phyloP scores from a whole-genome alignment of 495 filamentous ascomycete species.

The Platismatia glauca region DNA sequence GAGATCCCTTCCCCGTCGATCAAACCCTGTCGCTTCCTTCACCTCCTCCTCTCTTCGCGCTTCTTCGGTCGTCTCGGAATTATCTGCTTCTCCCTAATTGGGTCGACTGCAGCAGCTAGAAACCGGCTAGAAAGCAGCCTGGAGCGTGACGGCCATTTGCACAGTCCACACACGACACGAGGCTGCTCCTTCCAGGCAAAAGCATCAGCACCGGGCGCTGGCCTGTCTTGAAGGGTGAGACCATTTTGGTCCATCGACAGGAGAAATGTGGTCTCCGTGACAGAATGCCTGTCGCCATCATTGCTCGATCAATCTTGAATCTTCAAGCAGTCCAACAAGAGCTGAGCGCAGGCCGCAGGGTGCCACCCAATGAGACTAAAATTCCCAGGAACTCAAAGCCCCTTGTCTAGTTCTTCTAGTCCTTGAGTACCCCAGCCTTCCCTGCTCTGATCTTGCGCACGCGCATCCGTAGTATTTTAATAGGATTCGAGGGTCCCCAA shows the following conservation, averaged over 20 bases:
- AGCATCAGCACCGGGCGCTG: background rate
- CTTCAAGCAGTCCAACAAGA: background rate
- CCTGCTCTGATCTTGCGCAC: background rate
- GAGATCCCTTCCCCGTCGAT: background rate
- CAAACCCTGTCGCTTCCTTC: background rate
- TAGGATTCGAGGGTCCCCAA: background rate
- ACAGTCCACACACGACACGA: background rate
- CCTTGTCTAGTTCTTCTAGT: constrained; percentile 10
- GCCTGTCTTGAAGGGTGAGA: background rate
- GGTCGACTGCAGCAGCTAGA: background rate
- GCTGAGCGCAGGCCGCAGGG: background rate
- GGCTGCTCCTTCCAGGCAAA: background rate
- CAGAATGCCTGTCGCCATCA: background rate
- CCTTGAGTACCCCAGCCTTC: background rate
- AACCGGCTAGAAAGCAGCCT: background rate
- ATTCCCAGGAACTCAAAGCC: background rate
- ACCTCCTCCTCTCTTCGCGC: background rate
- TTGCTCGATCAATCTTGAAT: background rate
- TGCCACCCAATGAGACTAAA: background rate
- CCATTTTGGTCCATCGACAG: background rate
- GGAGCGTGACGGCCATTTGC: background rate
- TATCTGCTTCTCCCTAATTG: background rate
- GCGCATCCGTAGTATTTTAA: background rate
- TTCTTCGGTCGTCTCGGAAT: background rate
- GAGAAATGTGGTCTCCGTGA: background rate